Percentiles rank a stretch among this genome's conserved stretches.
Evolutionary conservation across 768 basidiomycete species (phyloP).

Genomic region (Tremella mesenterica): DNA sequence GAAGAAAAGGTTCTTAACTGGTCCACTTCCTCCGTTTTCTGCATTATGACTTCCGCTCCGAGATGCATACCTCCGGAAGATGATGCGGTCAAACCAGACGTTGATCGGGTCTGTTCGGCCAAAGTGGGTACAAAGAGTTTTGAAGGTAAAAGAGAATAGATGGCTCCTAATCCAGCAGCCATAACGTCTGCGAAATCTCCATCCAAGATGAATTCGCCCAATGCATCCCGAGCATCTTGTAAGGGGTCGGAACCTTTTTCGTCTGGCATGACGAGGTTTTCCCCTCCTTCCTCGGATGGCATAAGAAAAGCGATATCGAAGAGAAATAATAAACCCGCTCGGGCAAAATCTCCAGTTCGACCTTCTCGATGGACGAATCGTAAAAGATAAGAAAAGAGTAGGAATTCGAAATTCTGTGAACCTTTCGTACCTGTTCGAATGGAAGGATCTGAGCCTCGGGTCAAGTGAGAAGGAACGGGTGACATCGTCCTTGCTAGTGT

Average conservation of each 20-base stretch:
- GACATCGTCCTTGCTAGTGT: constrained; percentile 46
- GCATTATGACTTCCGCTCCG: constrained; percentile 21
- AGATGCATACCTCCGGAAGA: constrained; percentile 58
- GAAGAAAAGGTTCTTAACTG: constrained; percentile 61
- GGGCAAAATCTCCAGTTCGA: constrained; percentile 82
- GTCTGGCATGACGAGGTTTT: constrained; percentile 9
- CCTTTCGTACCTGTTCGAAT: constrained; percentile 27
- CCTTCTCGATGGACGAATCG: constrained; percentile 93
- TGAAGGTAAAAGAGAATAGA: constrained; percentile 80
- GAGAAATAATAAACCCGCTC: constrained; percentile 83
- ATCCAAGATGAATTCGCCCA: constrained; percentile 88
- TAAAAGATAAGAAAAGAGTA: constrained; percentile 88
- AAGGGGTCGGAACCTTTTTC: constrained; percentile 55
- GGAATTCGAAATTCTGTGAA: constrained; percentile 76
- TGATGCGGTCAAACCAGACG: constrained; percentile 50
- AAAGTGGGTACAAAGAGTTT: constrained; percentile 65
- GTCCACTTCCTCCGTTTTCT: neutral
- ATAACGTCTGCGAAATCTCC: constrained; percentile 99
- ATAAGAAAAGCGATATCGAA: constrained; percentile 73
- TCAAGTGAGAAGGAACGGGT: constrained; percentile 57
- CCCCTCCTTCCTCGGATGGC: constrained; percentile 16
- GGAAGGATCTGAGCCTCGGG: constrained; percentile 51
- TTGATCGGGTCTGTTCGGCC: constrained; percentile 22
- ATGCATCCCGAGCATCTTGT: constrained; percentile 71
- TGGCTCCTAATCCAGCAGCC: constrained; percentile 82